phyloP scores from a whole-genome alignment of 164 flowering plant genomes.

The Dillenia turbinata region DNA sequence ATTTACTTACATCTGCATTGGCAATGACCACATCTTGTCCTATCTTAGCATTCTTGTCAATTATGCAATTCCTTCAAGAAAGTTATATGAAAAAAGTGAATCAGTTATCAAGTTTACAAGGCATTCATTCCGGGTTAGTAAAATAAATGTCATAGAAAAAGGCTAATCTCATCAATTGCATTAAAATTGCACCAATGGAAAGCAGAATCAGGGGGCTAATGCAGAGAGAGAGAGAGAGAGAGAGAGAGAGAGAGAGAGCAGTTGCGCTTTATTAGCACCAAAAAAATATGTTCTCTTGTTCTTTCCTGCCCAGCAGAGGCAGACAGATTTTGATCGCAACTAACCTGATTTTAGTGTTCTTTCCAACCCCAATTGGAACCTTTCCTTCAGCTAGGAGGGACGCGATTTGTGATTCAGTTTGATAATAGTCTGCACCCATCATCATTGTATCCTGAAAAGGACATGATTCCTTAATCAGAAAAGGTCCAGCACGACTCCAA shows the following conservation, averaged over 20 bases:
- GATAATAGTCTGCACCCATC: constrained; percentile 99
- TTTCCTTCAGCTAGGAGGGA: constrained; percentile 81
- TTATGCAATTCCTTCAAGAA: constrained; percentile 76
- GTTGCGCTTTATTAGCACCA: no score
- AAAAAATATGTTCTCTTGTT: no score
- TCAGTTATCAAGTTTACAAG: no score
- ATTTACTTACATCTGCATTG: constrained; percentile 65
- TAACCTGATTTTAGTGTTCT: constrained; percentile 82
- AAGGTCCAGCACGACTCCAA: no score
- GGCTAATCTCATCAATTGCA: no score
- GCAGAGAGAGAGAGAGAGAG: background rate
- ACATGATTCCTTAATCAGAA: background rate
- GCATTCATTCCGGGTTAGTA: no score
- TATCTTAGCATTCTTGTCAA: constrained; percentile 95
- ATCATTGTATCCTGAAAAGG: constrained; percentile 82
- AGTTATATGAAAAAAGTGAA: background rate
- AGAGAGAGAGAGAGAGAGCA: no score
- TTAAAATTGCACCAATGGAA: no score
- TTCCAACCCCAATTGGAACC: constrained; percentile 90
- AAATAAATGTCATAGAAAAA: no score
- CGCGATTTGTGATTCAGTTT: constrained; percentile 92
- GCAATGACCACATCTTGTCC: constrained; percentile 75
- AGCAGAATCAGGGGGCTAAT: background rate
- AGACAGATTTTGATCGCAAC: background rate
- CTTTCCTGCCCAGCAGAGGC: no score